Base-by-base conservation (phyloP, 371 early-diverging fungal genomes). In the Apophysomyces ossiformis region DNA sequence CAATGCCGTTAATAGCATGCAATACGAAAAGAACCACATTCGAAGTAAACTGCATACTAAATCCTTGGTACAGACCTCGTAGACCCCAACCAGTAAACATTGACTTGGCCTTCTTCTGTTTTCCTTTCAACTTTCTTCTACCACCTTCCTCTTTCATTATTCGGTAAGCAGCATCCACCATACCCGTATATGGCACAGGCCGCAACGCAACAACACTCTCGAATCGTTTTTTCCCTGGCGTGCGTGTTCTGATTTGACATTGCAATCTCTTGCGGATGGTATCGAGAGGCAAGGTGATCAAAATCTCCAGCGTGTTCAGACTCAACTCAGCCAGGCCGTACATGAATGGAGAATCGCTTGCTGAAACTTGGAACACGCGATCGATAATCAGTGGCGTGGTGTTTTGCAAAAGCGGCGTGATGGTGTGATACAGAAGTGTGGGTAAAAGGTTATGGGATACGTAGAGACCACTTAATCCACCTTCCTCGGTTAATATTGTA, bases 91-190 rank as follows among this genome's bases (percentile, higher is more conserved):
- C 75, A 21, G 75, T 73, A 6, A 72, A 76, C 69, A 68, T 60
- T 47, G 38, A 41, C 58, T 43, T 58, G 60, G 37, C 56, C 38
- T 39, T 60, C 38, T 61, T 54, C 64, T 69, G 69, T 64, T 71
- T 72, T 60, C 68, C 60, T 57, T 69, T 56, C 15, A 37, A 46
- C 57, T 66, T 64, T 35, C 36, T 39, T 36, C 11, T 18, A 6
- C 79, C 87, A 6, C 95, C 96, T 74, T 97, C 98, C 76, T 98
- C 97, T 36, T 84, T 85, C 41, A 93, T 73, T 37, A 96, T 91
- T 59, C 92, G 81, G 64, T 87, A 88, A 9, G 80, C 73, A 57
- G 94, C 93, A 70, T 98, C 93, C 9, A 81, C 62, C 70, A 96
- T 80, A 15, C 96, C 95, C 5, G 92, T 87, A 69, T 98, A 98